Evolutionary conservation across 139 green algal species (phyloP).

Genomic region (Chlorella sp.): DNA sequence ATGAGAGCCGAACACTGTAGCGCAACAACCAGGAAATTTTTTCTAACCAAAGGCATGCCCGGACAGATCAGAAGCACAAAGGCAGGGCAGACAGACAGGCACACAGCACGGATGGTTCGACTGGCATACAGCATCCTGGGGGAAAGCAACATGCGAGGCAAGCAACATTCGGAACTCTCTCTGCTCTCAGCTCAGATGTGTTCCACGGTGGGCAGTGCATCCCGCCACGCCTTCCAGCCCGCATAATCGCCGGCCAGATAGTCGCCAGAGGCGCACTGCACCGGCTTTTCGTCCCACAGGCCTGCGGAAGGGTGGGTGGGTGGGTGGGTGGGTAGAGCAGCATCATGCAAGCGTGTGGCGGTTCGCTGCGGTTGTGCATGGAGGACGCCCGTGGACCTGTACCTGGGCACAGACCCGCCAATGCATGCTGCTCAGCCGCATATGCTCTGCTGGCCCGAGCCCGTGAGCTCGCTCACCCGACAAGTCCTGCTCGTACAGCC

Average conservation of each 20-base stretch:
- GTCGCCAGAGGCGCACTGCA: constrained; percentile 48
- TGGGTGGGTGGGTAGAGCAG: background rate
- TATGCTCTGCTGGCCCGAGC: too few relatives aligned
- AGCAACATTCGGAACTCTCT: background rate
- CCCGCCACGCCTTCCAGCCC: constrained; percentile 47
- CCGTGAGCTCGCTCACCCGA: background rate
- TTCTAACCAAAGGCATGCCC: background rate
- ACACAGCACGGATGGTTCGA: too few relatives aligned
- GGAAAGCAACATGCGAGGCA: background rate
- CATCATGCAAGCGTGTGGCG: too few relatives aligned
- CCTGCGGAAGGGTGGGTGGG: background rate
- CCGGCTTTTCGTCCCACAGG: constrained; percentile 38
- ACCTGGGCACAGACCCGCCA: too few relatives aligned
- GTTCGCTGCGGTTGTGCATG: too few relatives aligned
- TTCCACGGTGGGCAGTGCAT: constrained; percentile 27
- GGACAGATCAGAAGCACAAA: background rate
- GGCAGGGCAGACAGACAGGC: background rate
- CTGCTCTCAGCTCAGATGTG: background rate
- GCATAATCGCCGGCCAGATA: constrained; percentile 49
- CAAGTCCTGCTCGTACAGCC: constrained; percentile 54
- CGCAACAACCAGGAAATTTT: background rate
- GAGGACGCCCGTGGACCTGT: too few relatives aligned
- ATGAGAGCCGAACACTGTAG: background rate
- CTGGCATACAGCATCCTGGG: too few relatives aligned
- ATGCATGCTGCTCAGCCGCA: too few relatives aligned